These are phyloP conservation scores for Penicillium digitatum DNA, from an alignment of 2,329 filamentous ascomycete genomes.

Conservation along the genomic window DNA sequence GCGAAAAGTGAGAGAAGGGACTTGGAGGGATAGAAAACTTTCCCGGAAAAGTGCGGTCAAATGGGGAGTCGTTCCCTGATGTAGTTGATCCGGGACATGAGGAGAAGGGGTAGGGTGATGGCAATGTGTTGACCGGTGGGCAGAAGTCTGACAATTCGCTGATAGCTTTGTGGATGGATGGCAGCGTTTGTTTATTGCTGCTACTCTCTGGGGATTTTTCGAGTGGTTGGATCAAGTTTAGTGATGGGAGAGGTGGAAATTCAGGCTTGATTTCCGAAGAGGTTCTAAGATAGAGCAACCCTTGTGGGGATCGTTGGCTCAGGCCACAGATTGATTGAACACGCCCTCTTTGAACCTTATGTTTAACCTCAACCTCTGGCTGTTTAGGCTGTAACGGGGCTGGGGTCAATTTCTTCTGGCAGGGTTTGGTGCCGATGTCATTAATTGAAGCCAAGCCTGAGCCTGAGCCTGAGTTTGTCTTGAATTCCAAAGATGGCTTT, in stretches of 20 bases:
- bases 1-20: conserved; percentile 38
- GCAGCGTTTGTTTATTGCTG: conserved; percentile 34
- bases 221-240: conserved; percentile 41
- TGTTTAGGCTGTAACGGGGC: background rate
- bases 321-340: conserved; percentile 5
- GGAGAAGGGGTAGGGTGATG: conserved; percentile 23
- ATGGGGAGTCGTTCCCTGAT: conserved; percentile 26
- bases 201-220: conserved; percentile 34
- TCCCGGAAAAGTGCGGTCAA: conserved; percentile 32
- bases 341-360: background rate
- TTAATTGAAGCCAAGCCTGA: background rate
- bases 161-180: conserved; percentile 41
- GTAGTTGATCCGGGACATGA: conserved; percentile 28
- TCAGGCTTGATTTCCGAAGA: conserved; percentile 29
- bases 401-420: background rate
- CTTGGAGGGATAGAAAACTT: conserved; percentile 32
- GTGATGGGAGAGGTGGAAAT: conserved; percentile 38
- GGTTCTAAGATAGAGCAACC: conserved; percentile 20
- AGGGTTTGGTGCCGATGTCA: background rate
- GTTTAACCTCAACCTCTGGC: background rate
- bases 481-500: background rate
- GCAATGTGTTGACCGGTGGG: conserved; percentile 22
- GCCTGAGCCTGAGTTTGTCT: background rate
- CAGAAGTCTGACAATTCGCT: conserved; percentile 29
- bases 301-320: conserved; percentile 9